Evolutionary conservation across 169 alveolate species (phyloP).

Genomic region (Plasmodium malariae): DNA sequence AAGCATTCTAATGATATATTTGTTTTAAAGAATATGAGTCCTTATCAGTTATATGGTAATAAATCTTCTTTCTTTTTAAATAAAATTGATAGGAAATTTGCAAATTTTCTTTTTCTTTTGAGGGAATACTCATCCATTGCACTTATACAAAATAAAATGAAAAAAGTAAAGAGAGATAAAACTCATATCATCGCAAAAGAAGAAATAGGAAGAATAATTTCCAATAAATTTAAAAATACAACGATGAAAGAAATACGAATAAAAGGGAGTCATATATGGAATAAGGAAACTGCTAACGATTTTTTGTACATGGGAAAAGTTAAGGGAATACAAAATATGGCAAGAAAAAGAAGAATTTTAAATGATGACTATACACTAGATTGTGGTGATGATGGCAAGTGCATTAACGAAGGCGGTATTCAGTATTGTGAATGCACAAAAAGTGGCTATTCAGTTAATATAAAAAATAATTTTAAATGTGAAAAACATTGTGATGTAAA

Average conservation of each 20-base stretch:
- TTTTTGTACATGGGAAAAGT: neutral
- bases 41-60: neutral
- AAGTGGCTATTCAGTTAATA: constrained; percentile 44
- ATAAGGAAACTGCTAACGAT: neutral
- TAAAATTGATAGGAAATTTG: constrained; percentile 4
- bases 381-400: constrained; percentile 26
- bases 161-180: constrained; percentile 2
- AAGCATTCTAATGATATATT: neutral
- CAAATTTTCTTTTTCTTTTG: constrained; percentile 3
- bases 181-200: neutral
- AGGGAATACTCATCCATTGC: constrained; percentile 1
- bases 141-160: neutral
- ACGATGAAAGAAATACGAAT: neutral
- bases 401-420: constrained; percentile 5
- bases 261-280: neutral
- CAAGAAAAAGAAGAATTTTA: constrained; percentile 39
- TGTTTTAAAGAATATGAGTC: neutral
- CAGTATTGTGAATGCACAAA: constrained; percentile 25
- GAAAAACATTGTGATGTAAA: constrained; percentile 54
- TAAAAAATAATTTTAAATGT: constrained; percentile 39
- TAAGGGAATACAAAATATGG: constrained; percentile 4
- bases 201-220: neutral
- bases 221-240: too few species aligned
- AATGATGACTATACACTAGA: constrained; percentile 31
- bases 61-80: constrained; percentile 8